phyloP scores from a whole-genome alignment of 1,284 basidiomycete genomes.

The Cerrena zonata region DNA sequence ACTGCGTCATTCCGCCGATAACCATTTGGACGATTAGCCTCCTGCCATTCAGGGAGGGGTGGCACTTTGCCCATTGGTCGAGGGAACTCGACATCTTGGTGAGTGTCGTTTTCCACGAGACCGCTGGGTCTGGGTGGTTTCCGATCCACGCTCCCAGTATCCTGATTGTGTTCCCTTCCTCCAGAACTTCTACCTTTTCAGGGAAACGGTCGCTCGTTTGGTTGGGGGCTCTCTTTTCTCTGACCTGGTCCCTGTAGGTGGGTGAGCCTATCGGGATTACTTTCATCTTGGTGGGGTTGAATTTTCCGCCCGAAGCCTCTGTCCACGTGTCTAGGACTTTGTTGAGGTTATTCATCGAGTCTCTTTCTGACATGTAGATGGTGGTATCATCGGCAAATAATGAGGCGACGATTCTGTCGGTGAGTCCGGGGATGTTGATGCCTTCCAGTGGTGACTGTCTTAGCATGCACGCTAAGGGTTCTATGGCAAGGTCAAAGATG shows the following conservation, averaged over 20 bases:
- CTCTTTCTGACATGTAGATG: neutral
- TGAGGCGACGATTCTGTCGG: conserved; percentile 17
- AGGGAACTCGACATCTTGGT: conserved; percentile 13
- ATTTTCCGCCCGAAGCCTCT: conserved; percentile 26
- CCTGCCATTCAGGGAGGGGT: conserved; percentile 17
- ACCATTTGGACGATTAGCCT: conserved; percentile 18
- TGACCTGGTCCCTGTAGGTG: conserved; percentile 10
- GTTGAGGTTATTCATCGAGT: conserved; percentile 9
- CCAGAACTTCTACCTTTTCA: conserved; percentile 11
- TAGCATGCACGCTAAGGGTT: too few species aligned
- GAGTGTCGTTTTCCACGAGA: conserved; percentile 19
- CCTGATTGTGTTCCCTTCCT: conserved; percentile 21
- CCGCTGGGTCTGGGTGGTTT: conserved; percentile 11
- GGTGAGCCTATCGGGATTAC: conserved; percentile 27
- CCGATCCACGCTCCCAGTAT: conserved; percentile 27
- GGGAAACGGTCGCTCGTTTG: neutral
- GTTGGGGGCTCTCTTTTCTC: neutral
- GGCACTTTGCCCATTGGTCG: conserved; percentile 14
- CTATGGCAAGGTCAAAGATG: too few species aligned
- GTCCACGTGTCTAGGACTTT: conserved; percentile 27
- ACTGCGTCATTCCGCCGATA: conserved; percentile 20
- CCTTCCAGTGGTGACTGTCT: conserved; percentile 18
- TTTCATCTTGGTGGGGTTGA: conserved; percentile 32
- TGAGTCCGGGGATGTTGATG: conserved; percentile 8
- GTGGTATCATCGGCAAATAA: conserved; percentile 23